phyloP scores from a whole-genome alignment of 129 eudicot species.

The Lonicera japonica region DNA sequence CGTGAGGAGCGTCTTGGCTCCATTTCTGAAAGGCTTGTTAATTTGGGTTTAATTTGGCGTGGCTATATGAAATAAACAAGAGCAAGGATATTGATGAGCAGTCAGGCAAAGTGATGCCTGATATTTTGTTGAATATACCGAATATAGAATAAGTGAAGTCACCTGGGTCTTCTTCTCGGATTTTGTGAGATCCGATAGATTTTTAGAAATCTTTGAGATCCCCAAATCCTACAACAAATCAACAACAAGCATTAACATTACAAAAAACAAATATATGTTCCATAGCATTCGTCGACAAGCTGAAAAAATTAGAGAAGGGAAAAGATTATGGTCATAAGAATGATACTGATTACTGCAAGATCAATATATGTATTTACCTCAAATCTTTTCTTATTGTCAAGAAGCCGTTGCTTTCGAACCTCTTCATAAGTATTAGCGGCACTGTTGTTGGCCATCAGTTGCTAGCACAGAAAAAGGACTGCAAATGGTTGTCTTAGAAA shows the following conservation, averaged over 20 bases:
- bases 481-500: no score
- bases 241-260: background rate
- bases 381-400: constrained; percentile 54
- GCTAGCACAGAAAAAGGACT: background rate
- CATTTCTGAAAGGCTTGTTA: constrained; percentile 9
- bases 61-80: constrained; percentile 26
- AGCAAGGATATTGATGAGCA: background rate
- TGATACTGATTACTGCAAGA: background rate
- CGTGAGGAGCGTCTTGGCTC: constrained; percentile 91
- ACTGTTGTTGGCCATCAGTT: constrained; percentile 32
- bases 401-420: constrained; percentile 58
- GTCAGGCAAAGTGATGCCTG: background rate
- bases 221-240: constrained; percentile 73
- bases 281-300: background rate
- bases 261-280: background rate
- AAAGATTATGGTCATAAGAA: background rate
- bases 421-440: constrained; percentile 53
- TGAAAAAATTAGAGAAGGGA: background rate
- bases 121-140: background rate
- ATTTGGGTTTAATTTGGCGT: constrained; percentile 41
- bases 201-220: constrained; percentile 54
- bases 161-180: constrained; percentile 63
- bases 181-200: constrained; percentile 42
- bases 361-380: constrained; percentile 34
- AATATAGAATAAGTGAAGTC: background rate